These are phyloP conservation scores for Ophiostoma tasmaniense DNA, from an alignment of 2,329 filamentous ascomycete genomes.

Conservation along the genomic window DNA sequence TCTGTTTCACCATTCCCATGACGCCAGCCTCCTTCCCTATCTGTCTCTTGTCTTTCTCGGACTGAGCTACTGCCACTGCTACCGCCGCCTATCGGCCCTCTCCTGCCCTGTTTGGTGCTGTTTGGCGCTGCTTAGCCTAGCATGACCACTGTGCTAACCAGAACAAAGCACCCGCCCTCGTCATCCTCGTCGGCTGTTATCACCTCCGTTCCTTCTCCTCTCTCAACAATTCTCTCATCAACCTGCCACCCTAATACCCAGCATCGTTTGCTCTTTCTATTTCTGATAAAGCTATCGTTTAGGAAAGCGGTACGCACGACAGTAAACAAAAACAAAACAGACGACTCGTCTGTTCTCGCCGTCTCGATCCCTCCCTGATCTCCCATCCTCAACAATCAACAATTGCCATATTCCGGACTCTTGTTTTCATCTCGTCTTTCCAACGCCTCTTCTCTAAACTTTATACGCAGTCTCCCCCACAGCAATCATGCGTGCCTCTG, in stretches of 20 bases:
- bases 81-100: background rate
- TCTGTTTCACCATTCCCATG: constrained; percentile 12
- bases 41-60: background rate
- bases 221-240: constrained; percentile 12
- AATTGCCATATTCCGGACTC: background rate
- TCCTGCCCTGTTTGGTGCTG: constrained; percentile 7
- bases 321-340: background rate
- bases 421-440: background rate
- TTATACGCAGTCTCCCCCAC: background rate
- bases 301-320: background rate
- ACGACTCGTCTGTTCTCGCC: background rate
- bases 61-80: background rate
- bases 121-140: background rate
- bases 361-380: background rate
- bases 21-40: constrained; percentile 18
- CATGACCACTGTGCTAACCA: background rate
- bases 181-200: constrained; percentile 3
- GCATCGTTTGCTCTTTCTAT: background rate
- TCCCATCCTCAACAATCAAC: background rate
- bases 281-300: background rate
- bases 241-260: background rate
- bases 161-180: constrained; percentile 4
- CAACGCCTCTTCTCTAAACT: background rate
- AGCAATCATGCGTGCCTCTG: constrained; percentile 33
- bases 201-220: background rate